A percentile compares a stretch with the other conserved stretches of the same genome.
These are phyloP conservation scores for Colletotrichum gigasporum DNA, from an alignment of 2,329 filamentous ascomycete genomes.

Conservation along the genomic window DNA sequence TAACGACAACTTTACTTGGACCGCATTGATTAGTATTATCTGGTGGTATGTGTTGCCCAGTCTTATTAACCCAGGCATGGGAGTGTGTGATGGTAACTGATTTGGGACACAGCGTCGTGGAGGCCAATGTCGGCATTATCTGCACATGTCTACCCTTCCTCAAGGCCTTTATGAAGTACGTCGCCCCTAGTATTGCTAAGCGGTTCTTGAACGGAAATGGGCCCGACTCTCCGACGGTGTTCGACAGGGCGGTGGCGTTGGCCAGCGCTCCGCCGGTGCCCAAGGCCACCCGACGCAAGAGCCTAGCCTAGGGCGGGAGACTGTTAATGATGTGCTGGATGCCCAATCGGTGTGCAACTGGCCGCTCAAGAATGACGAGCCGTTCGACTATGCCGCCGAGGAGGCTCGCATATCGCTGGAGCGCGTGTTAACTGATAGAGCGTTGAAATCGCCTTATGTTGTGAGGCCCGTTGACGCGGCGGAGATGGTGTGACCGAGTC, in stretches of 20 bases:
- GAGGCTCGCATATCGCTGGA: background rate
- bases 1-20: constrained; percentile 26
- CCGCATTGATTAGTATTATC: constrained; percentile 27
- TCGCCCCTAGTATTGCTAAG: background rate
- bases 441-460: background rate
- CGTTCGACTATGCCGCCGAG: background rate
- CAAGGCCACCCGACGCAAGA: constrained; percentile 9
- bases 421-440: background rate
- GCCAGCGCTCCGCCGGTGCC: background rate
- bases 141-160: constrained; percentile 30
- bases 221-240: constrained; percentile 14
- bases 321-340: background rate
- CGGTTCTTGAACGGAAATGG: background rate
- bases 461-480: constrained; percentile 8
- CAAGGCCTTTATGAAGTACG: constrained; percentile 19
- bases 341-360: background rate
- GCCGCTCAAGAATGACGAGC: constrained; percentile 9
- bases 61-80: background rate
- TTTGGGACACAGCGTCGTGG: constrained; percentile 1
- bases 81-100: no score
- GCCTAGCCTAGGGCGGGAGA: constrained; percentile 2
- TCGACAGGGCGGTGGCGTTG: constrained; percentile 20
- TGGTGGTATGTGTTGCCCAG: constrained; percentile 23
- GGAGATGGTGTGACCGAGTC: constrained; percentile 16
- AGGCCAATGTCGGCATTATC: constrained; percentile 31